Conservation (phyloP, 2,329 filamentous ascomycete genomes). For the Nigrospora osmanthi region DNA sequence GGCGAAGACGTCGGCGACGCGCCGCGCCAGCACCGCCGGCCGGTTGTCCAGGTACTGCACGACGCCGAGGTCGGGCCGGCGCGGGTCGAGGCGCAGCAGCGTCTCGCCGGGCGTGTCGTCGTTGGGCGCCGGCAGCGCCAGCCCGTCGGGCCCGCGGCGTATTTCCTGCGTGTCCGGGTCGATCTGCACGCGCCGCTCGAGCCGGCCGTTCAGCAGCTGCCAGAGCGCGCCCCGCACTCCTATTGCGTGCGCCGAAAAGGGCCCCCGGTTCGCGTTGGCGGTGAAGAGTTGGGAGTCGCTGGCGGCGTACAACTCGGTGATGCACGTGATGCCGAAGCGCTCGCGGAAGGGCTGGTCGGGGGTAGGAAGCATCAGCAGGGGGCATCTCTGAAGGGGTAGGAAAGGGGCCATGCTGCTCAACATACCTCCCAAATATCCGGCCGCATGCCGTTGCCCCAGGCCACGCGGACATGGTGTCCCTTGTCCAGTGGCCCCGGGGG, state of each 20-base stretch:
- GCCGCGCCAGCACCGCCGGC: conserved; percentile 57
- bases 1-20: conserved; percentile 51
- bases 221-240: conserved; percentile 61
- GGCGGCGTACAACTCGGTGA: conserved; percentile 70
- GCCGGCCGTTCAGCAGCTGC: conserved; percentile 42
- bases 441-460: conserved; percentile 60
- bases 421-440: conserved; percentile 55
- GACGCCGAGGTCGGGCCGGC: conserved; percentile 45
- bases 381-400: too few species aligned
- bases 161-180: conserved; percentile 62
- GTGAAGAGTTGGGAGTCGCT: conserved; percentile 61
- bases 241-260: conserved; percentile 54
- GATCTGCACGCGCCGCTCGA: conserved; percentile 58
- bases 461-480: conserved; percentile 46
- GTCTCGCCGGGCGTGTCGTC: conserved; percentile 60
- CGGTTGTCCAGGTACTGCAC: conserved; percentile 54
- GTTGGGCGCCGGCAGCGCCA: conserved; percentile 52
- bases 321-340: conserved; percentile 51
- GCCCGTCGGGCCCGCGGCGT: conserved; percentile 54
- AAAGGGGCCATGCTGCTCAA: too few species aligned
- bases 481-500: conserved; percentile 52
- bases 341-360: conserved; percentile 39
- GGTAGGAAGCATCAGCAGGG: too few species aligned
- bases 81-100: conserved; percentile 47
- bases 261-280: conserved; percentile 49